phyloP scores from a whole-genome alignment of 2,329 filamentous ascomycete genomes.

The Epichloe amarillans region DNA sequence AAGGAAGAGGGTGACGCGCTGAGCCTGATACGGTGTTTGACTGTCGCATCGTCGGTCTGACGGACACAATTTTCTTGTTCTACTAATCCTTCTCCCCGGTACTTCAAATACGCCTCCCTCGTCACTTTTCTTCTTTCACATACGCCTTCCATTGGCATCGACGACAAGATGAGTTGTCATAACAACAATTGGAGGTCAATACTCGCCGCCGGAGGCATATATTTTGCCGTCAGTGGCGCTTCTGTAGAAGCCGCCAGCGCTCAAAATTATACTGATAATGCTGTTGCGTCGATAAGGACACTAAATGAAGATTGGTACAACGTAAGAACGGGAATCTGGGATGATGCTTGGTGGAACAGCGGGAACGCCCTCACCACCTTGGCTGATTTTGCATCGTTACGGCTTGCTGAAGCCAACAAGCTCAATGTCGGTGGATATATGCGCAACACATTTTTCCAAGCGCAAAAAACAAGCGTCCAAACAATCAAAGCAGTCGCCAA shows the following conservation, averaged over 20 bases:
- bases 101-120: neutral
- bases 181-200: neutral
- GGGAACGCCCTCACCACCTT: constrained; percentile 53
- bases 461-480: constrained; percentile 26
- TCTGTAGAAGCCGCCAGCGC: constrained; percentile 7
- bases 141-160: neutral
- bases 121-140: neutral
- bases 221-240: neutral
- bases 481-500: constrained; percentile 25
- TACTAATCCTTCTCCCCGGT: neutral
- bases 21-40: neutral
- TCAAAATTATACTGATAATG: constrained; percentile 19
- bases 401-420: constrained; percentile 19
- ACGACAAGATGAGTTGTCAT: neutral
- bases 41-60: neutral
- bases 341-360: constrained; percentile 59
- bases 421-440: constrained; percentile 28
- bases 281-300: constrained; percentile 22
- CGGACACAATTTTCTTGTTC: neutral
- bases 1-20: neutral
- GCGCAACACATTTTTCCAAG: constrained; percentile 31
- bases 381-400: constrained; percentile 35
- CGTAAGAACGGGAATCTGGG: constrained; percentile 45
- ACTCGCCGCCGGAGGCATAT: constrained; percentile 5
- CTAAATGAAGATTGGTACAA: constrained; percentile 50